Conservation (phyloP, 176 grass and related monocot genomes). For the Pontederia crassipes region DNA sequence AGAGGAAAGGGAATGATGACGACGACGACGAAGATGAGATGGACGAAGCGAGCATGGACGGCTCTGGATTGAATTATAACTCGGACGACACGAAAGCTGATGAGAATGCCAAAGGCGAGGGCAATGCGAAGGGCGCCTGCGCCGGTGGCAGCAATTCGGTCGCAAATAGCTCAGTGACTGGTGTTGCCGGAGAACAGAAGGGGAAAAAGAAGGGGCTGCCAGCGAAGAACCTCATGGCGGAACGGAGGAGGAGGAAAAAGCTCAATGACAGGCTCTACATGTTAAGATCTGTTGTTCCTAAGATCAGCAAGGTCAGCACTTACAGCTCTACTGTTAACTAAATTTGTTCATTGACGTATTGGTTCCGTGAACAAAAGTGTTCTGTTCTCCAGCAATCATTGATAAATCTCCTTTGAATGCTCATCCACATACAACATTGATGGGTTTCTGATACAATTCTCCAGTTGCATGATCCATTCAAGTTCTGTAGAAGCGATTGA, state of each 20-base stretch:
- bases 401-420: no score
- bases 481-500: no score
- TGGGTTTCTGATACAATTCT: no score
- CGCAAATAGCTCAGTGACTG: slow-evolving; percentile 65
- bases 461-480: no score
- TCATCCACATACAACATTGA: no score
- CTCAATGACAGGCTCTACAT: slow-evolving; percentile 99
- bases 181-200: slow-evolving; percentile 38
- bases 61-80: slow-evolving; percentile 78
- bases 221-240: slow-evolving; percentile 97
- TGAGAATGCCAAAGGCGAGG: slow-evolving; percentile 48
- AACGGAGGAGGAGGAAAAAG: slow-evolving; percentile 93
- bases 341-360: no score
- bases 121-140: background rate
- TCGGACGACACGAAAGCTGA: slow-evolving; percentile 52
- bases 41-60: slow-evolving; percentile 69
- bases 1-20: slow-evolving; percentile 40
- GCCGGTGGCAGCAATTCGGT: slow-evolving; percentile 52
- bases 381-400: no score
- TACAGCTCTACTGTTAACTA: no score
- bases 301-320: slow-evolving; percentile 95
- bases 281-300: slow-evolving; percentile 94
- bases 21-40: slow-evolving; percentile 47
- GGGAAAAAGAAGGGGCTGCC: slow-evolving; percentile 94
- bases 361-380: no score